These are phyloP conservation scores for Henckelia pumila DNA, from an alignment of 257 asterid genomes.

Conservation along the genomic window DNA sequence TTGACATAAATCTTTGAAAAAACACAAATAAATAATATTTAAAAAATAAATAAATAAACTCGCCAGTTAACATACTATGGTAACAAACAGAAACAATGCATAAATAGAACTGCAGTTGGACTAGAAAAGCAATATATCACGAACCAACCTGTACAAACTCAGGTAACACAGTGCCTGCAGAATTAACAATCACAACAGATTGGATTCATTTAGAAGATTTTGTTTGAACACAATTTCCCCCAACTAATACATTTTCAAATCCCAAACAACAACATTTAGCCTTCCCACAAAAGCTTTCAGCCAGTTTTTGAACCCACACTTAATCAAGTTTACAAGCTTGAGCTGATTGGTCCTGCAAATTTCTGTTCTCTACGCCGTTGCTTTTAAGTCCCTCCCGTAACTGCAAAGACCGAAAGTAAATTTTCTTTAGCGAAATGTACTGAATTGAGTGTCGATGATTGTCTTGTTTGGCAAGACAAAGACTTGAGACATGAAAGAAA, in stretches of 20 bases:
- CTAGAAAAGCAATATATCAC: background rate
- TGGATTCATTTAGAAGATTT: constrained; percentile 4
- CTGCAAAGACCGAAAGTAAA: constrained; percentile 33
- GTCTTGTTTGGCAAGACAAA: background rate
- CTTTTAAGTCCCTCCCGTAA: constrained; percentile 47
- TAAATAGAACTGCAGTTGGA: too few species aligned
- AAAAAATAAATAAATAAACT: too few species aligned
- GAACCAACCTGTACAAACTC: background rate
- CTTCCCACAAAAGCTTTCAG: constrained; percentile 21
- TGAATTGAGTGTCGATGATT: background rate
- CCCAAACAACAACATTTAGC: constrained; percentile 25
- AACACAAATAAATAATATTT: too few species aligned
- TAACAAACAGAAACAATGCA: background rate
- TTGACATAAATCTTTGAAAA: too few species aligned
- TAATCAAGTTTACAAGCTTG: constrained; percentile 48
- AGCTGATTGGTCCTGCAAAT: constrained; percentile 26
- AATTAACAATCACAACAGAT: constrained; percentile 27
- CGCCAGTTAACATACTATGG: background rate
- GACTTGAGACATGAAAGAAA: background rate
- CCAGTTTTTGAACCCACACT: constrained; percentile 19
- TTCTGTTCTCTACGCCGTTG: constrained; percentile 36
- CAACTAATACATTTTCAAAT: constrained; percentile 17
- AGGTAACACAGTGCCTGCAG: constrained; percentile 21
- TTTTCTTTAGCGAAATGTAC: background rate
- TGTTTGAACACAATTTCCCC: background rate